These are phyloP conservation scores for Fragosphaeria purpurea DNA, from an alignment of 2,329 filamentous ascomycete genomes.

Conservation along the genomic window DNA sequence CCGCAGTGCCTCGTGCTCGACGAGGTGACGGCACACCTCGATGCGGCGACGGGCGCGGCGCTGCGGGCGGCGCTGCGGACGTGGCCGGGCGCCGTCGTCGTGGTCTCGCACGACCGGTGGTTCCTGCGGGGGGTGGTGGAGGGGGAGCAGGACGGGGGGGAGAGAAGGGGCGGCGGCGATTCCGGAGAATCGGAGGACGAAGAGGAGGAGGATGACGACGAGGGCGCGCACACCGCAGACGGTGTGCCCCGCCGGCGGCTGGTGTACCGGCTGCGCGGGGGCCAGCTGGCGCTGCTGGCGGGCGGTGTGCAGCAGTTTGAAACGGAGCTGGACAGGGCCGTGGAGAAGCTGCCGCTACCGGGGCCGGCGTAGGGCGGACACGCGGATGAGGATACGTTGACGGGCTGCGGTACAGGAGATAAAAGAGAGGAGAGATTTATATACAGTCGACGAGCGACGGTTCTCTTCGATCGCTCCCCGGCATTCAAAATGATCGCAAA, in stretches of 20 bases:
- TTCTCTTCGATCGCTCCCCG: too few species aligned
- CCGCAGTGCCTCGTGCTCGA: constrained; percentile 69
- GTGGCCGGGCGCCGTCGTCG: constrained; percentile 67
- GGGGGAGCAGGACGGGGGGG: constrained; percentile 35
- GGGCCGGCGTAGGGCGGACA: too few species aligned
- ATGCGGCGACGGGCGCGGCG: constrained; percentile 69
- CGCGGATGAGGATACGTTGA: too few species aligned
- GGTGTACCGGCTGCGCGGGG: constrained; percentile 51
- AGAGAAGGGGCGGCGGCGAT: constrained; percentile 31
- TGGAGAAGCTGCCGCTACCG: too few species aligned
- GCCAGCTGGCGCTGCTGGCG: constrained; percentile 44
- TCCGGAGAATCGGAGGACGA: constrained; percentile 23
- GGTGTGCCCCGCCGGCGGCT: constrained; percentile 34
- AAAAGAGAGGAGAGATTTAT: too few species aligned
- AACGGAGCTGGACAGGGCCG: too few species aligned
- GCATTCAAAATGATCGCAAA: too few species aligned
- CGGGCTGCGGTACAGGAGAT: too few species aligned
- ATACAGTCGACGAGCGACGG: too few species aligned
- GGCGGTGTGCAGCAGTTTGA: constrained; percentile 59
- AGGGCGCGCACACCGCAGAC: constrained; percentile 33
- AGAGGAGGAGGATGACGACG: constrained; percentile 35
- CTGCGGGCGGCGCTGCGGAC: constrained; percentile 54
- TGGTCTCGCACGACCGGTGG: constrained; percentile 69
- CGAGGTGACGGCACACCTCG: constrained; percentile 77
- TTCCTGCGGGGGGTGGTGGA: constrained; percentile 67